A percentile compares a stretch with the other conserved stretches of the same genome.
phyloP scores from a whole-genome alignment of 73 alveolate species.

The Effrenium voratum region DNA sequence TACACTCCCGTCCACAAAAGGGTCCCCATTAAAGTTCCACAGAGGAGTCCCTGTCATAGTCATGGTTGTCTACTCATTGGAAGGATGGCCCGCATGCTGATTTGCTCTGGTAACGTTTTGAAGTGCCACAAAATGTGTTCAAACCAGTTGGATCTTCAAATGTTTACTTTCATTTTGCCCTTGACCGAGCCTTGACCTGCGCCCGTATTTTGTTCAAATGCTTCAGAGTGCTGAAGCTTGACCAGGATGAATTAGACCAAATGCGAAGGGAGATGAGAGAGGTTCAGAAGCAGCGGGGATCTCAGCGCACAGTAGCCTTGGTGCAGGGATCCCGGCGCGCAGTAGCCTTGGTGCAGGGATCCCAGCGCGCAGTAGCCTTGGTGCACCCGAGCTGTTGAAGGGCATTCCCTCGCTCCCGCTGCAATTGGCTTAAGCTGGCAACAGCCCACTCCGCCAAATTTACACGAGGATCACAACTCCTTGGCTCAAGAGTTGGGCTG shows the following conservation, averaged over 20 bases:
- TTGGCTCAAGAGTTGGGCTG: too few species aligned
- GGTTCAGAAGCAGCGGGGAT: not conserved
- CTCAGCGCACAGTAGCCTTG: not conserved
- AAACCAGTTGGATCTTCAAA: not conserved
- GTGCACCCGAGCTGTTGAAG: not conserved
- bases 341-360: not conserved
- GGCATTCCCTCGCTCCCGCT: not conserved
- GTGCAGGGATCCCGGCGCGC: not conserved
- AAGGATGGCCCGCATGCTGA: too few species aligned
- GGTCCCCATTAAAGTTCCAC: not conserved
- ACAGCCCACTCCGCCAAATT: too few species aligned
- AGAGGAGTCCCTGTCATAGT: not conserved
- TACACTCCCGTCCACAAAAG: not conserved
- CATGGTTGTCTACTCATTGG: not conserved
- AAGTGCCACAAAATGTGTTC: not conserved
- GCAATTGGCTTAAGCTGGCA: not conserved
- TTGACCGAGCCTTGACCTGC: too few species aligned
- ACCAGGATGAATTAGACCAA: slow-evolving; percentile 12
- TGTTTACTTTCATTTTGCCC: not conserved
- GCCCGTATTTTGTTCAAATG: too few species aligned
- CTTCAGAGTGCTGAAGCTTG: too few species aligned
- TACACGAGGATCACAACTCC: too few species aligned
- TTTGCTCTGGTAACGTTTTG: too few species aligned
- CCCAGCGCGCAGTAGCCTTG: not conserved
- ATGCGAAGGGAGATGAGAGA: slow-evolving; percentile 38